Conservation (phyloP, 371 early-diverging fungal species). For the Lichtheimia ramosa region DNA sequence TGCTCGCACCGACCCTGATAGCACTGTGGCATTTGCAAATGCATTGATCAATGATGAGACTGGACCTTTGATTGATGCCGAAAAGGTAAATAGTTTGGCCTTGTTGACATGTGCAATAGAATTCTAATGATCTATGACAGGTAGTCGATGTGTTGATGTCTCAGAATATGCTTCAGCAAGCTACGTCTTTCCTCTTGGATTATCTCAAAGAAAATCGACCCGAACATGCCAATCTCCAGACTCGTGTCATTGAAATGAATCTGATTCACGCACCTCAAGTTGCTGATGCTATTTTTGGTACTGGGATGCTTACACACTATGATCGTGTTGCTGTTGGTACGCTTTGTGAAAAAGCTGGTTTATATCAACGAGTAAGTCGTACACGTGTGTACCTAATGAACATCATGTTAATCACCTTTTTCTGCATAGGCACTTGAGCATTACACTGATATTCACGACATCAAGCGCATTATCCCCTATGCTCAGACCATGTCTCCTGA, state of each 20-base stretch:
- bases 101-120: neutral
- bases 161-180: conserved; percentile 94
- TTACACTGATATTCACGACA: conserved; percentile 93
- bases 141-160: conserved; percentile 91
- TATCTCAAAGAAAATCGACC: conserved; percentile 90
- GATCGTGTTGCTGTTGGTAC: conserved; percentile 88
- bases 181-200: conserved; percentile 94
- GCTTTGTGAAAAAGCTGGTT: conserved; percentile 96
- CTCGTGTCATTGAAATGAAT: conserved; percentile 96
- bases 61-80: conserved; percentile 84
- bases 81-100: conserved; percentile 44
- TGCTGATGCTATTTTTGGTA: conserved; percentile 96
- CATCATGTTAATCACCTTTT: neutral
- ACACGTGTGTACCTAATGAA: no score
- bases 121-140: conserved; percentile 21
- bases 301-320: conserved; percentile 93
- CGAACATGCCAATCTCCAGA: conserved; percentile 91
- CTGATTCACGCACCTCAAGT: conserved; percentile 96
- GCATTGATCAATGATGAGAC: conserved; percentile 81
- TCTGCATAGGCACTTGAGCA: conserved; percentile 88
- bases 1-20: conserved; percentile 89
- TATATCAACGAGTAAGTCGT: conserved; percentile 80
- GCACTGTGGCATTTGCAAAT: conserved; percentile 91
- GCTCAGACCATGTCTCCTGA: conserved; percentile 84
- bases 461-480: conserved; percentile 94